phyloP scores from a whole-genome alignment of 176 grass and related monocot species.

The Cenchrus purpureus region DNA sequence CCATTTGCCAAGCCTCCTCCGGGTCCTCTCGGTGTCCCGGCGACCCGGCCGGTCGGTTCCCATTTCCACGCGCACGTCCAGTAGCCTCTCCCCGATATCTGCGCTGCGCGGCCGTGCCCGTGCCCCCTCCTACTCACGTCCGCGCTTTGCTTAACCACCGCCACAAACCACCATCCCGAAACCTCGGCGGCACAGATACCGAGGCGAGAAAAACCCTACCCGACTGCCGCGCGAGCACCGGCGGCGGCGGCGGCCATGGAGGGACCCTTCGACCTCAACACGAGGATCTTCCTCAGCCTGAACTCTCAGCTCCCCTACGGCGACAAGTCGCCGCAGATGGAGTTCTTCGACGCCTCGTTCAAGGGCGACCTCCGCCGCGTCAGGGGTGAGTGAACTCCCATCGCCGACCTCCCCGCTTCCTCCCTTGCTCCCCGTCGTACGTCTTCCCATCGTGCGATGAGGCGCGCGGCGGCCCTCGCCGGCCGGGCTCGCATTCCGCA shows the following conservation, averaged over 20 bases:
- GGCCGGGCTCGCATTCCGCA: not conserved
- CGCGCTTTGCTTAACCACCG: no score
- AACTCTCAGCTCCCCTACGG: conserved; percentile 16
- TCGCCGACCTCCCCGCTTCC: not conserved
- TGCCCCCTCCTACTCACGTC: no score
- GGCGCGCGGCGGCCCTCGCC: not conserved
- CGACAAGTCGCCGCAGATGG: conserved; percentile 9
- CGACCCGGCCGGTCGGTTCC: no score
- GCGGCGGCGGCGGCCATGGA: conserved; percentile 13
- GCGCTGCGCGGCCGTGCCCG: no score
- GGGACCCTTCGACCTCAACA: conserved; percentile 13
- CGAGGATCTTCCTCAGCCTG: not conserved
- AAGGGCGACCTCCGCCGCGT: conserved; percentile 35
- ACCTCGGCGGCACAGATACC: not conserved
- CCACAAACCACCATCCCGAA: not conserved
- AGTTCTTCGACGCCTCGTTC: conserved; percentile 42
- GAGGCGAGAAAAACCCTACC: not conserved
- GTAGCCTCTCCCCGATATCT: no score
- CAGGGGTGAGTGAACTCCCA: conserved; percentile 24
- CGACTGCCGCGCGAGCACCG: no score
- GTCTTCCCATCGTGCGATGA: not conserved
- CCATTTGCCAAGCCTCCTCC: no score
- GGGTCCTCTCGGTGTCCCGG: no score
- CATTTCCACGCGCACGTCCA: no score
- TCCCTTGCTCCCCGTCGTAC: not conserved